Evolutionary conservation across 2,329 filamentous ascomycete species (phyloP).

Genomic region (Cladophialophora immunda): DNA sequence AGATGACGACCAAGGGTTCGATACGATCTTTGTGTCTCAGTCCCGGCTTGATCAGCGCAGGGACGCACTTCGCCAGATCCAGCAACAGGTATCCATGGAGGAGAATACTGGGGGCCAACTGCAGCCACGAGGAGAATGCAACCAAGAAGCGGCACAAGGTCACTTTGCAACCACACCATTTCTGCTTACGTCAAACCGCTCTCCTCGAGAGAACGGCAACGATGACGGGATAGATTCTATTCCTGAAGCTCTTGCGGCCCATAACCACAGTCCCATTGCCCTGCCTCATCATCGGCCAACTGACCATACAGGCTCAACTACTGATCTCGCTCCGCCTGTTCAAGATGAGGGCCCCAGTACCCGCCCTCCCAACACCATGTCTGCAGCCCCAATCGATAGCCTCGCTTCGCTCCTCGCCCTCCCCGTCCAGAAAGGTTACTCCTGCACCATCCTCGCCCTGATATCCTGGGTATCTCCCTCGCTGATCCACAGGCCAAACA

Average conservation of each 20-base stretch:
- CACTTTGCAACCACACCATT: neutral
- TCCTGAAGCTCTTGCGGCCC: neutral
- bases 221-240: neutral
- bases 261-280: neutral
- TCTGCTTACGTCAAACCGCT: neutral
- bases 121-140: neutral
- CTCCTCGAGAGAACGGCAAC: neutral
- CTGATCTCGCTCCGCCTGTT: neutral
- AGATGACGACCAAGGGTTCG: slow-evolving; percentile 34
- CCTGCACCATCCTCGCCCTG: slow-evolving; percentile 42
- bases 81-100: slow-evolving; percentile 7
- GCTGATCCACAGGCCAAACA: slow-evolving; percentile 38
- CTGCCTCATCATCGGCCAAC: neutral
- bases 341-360: neutral
- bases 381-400: slow-evolving; percentile 27
- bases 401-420: slow-evolving; percentile 38
- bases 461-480: slow-evolving; percentile 43
- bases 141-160: neutral
- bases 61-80: slow-evolving; percentile 29
- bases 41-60: slow-evolving; percentile 29
- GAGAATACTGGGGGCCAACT: neutral
- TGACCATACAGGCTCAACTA: neutral
- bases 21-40: slow-evolving; percentile 28
- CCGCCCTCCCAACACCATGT: neutral
- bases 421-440: slow-evolving; percentile 37